Evolutionary conservation across 257 asterid genomes (phyloP).

Genomic region (Eustoma russellianum): DNA sequence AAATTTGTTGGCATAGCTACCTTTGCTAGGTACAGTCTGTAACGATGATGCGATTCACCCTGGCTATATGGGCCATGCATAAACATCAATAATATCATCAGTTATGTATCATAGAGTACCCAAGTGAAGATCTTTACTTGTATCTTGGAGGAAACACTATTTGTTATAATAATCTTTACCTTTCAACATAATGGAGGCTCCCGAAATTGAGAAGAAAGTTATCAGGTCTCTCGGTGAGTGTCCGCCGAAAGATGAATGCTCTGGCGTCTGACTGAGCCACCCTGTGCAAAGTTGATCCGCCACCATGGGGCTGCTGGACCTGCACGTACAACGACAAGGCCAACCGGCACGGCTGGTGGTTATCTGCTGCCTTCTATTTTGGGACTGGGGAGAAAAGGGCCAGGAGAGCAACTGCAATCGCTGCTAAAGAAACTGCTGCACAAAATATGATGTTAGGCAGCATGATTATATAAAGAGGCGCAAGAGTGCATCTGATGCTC

Average conservation of each 20-base stretch:
- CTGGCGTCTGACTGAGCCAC: conserved; percentile 18
- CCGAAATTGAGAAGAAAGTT: no score
- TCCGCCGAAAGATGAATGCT: conserved; percentile 60
- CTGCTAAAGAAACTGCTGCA: conserved; percentile 58
- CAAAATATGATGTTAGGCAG: conserved; percentile 47
- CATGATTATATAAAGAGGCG: conserved; percentile 36
- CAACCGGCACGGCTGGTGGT: conserved; percentile 20
- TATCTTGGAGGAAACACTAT: no score
- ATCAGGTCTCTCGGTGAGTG: conserved; percentile 55
- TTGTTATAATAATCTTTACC: background rate
- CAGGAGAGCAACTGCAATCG: conserved; percentile 46
- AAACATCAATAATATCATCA: no score
- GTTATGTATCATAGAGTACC: no score
- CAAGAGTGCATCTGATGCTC: no score
- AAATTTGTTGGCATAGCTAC: no score
- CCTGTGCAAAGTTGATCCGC: conserved; percentile 8
- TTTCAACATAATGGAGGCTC: no score
- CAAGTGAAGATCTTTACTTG: no score
- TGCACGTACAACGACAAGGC: conserved; percentile 57
- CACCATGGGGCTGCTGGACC: conserved; percentile 47
- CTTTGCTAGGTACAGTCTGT: no score
- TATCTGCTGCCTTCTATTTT: conserved; percentile 16
- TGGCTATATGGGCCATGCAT: no score
- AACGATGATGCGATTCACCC: no score
- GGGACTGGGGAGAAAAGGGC: conserved; percentile 64